Base-by-base conservation (phyloP, 2,329 filamentous ascomycete genomes). In the Allantophomopsis cytisporea region DNA sequence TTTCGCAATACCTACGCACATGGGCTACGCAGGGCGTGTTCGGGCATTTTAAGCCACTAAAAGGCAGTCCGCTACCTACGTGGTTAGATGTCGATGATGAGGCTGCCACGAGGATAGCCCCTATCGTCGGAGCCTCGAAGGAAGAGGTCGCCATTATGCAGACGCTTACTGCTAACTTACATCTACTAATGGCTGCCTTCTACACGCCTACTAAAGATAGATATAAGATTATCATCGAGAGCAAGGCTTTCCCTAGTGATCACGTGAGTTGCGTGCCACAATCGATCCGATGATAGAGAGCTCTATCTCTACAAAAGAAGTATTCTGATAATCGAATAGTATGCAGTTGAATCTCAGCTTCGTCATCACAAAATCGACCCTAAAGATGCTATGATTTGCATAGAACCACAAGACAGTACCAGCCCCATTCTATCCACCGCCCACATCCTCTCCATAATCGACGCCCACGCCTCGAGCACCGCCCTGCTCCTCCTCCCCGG, bases 231-330 rank as follows among this genome's bases (percentile, higher is more conserved):
- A 80, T 88, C 43, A 67, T 88, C 21, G 83, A 89, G 57, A 76
- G 73, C 45, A 87, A 85, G 54, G 83, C 83, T 1, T 89, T 89
- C 52, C 83, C 83, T 1, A 84, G 79, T 56, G 83, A 89, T 57
- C 80, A 86, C 62, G 80, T 84, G 68, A 49, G 69, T 53, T 35
- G 18, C 17, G 20, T 14, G 37, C 11, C 14, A 20, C 30, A 17
- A 10, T 15, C 41, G 8, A 28, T 4, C 11, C 5, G 23, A 28
- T 8, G 23, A 12, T 28, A 3, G 23, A 10, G 23, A 10, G 3
- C 4, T 8, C 23, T 8, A 6, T 28, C 3, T 8, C 23, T 28
- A 8, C 5, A 28, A 28, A 38, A 8, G 18, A n/a, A 11, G 39
- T 28, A 15, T 16, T 13, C 37, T 17, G 10, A 3, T 14, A 39